Base-by-base conservation (phyloP, 2,329 filamentous ascomycete species). In the Aspergillus nomiae region DNA sequence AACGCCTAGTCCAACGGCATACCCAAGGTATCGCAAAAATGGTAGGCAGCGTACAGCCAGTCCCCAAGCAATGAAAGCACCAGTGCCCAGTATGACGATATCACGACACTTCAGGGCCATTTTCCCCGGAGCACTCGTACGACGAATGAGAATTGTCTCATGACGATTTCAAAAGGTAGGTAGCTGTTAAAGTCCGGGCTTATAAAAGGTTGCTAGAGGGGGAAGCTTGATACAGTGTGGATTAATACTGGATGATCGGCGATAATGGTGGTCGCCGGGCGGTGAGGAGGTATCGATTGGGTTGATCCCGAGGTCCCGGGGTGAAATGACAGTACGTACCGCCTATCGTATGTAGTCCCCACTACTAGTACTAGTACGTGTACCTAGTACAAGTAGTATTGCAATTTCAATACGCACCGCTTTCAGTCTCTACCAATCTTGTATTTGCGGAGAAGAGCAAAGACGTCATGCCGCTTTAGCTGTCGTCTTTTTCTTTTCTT, bases 11-110 rank as follows among this genome's bases (percentile, higher is more conserved):
- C 90, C 81, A 76, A 98, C 92, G 70, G 94, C 92, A 78, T 96
- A 91, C 71, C 91, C 92, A 48, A 92, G 84, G 85, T 91, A 96
- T 77, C 92, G 92, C 69, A 98, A 83, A 63, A 88, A 82, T 34
- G 94, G 93, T 71, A 93, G 83, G 89, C 91, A 96, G 81, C 91
- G 89, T 69, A 92, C 89, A 64, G 90, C 86, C 77, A 94, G 90
- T 66, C 92, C 91, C 94, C 94, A 98, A 76, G 92, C 90, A 76
- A 97, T 83, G 79, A 97, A 82, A 34, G 73, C 77, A 64, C 71
- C 75, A 60, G 77, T 69, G 65, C 77, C 74, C 59, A 81, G 78
- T 63, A 82, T 65, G 60, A 79, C 65, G 59, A 82, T 67, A 70
- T 83, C 76, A 68, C 77, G 79, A 71, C 71, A 76, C 69, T 75